Percentiles rank a stretch among this genome's conserved stretches.
Evolutionary conservation across 2,329 filamentous ascomycete species (phyloP).

Genomic region (Aurifilum marmelostoma): DNA sequence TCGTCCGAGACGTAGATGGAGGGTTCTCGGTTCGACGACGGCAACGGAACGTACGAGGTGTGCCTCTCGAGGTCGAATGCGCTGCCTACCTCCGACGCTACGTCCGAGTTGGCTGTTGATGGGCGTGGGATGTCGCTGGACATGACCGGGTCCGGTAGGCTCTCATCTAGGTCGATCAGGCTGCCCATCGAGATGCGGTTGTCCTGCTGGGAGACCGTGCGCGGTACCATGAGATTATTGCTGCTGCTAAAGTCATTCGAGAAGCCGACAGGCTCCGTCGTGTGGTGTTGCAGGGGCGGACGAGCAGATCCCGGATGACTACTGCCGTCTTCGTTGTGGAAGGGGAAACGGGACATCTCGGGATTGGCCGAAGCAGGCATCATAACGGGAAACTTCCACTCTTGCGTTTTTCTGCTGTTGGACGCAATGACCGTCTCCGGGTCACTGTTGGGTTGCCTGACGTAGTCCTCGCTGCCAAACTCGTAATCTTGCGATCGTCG

Average conservation of each 20-base stretch:
- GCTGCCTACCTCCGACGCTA: constrained; percentile 57
- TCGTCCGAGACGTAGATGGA: constrained; percentile 64
- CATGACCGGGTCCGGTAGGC: constrained; percentile 46
- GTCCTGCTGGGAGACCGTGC: constrained; percentile 33
- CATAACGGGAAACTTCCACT: constrained; percentile 59
- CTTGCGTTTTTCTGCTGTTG: constrained; percentile 44
- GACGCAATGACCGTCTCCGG: constrained; percentile 53
- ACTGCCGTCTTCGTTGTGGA: constrained; percentile 40
- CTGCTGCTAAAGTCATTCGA: constrained; percentile 34
- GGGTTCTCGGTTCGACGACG: constrained; percentile 51
- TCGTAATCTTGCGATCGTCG: constrained; percentile 54
- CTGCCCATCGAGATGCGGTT: constrained; percentile 42
- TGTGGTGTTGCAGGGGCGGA: constrained; percentile 50
- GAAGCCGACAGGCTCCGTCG: constrained; percentile 48
- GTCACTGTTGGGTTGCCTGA: constrained; percentile 59
- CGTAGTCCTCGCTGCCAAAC: constrained; percentile 49
- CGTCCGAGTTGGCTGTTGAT: constrained; percentile 64
- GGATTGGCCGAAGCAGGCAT: constrained; percentile 53
- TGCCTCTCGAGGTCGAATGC: constrained; percentile 68
- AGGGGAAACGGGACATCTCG: constrained; percentile 50
- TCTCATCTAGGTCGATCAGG: constrained; percentile 43
- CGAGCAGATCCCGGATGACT: constrained; percentile 34
- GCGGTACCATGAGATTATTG: constrained; percentile 40
- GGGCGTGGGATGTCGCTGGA: constrained; percentile 54
- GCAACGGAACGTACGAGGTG: constrained; percentile 54